phyloP scores from a whole-genome alignment of 2,329 filamentous ascomycete species.

The Trichoderma koningiopsis region DNA sequence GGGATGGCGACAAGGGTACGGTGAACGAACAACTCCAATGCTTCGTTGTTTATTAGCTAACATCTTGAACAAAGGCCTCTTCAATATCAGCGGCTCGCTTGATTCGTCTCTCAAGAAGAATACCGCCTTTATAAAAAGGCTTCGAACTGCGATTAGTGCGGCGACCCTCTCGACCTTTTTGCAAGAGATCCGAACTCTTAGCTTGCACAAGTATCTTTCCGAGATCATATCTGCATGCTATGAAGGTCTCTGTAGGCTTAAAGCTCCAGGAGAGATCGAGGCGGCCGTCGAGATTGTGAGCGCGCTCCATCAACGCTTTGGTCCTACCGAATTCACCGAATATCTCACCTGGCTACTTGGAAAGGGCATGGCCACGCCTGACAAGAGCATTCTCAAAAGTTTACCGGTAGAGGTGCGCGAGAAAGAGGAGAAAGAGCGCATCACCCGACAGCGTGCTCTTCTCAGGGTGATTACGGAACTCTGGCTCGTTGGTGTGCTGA shows the following conservation, averaged over 20 bases:
- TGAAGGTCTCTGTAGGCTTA: constrained; percentile 89
- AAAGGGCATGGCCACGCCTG: constrained; percentile 86
- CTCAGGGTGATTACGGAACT: constrained; percentile 91
- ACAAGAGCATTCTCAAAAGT: constrained; percentile 78
- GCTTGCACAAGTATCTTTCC: constrained; percentile 93
- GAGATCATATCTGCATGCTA: constrained; percentile 96
- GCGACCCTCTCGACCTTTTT: constrained; percentile 81
- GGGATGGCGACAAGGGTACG: constrained; percentile 84
- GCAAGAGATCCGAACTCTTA: constrained; percentile 85
- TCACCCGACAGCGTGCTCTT: constrained; percentile 81
- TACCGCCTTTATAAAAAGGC: constrained; percentile 94
- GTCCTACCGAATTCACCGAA: constrained; percentile 84
- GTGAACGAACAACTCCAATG: not conserved
- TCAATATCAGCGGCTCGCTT: constrained; percentile 74
- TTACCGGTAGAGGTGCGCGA: constrained; percentile 81
- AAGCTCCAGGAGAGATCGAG: constrained; percentile 87
- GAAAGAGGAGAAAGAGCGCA: constrained; percentile 91
- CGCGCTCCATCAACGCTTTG: constrained; percentile 94
- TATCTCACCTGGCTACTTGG: constrained; percentile 91
- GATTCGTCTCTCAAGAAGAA: constrained; percentile 98
- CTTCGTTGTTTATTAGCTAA: not conserved
- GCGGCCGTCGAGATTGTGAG: constrained; percentile 91
- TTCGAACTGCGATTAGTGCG: constrained; percentile 84
- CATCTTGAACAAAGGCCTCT: constrained; percentile 61
- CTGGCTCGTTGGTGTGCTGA: constrained; percentile 88